Base-by-base conservation (phyloP, 2,329 filamentous ascomycete species). In the Alternaria sp. region DNA sequence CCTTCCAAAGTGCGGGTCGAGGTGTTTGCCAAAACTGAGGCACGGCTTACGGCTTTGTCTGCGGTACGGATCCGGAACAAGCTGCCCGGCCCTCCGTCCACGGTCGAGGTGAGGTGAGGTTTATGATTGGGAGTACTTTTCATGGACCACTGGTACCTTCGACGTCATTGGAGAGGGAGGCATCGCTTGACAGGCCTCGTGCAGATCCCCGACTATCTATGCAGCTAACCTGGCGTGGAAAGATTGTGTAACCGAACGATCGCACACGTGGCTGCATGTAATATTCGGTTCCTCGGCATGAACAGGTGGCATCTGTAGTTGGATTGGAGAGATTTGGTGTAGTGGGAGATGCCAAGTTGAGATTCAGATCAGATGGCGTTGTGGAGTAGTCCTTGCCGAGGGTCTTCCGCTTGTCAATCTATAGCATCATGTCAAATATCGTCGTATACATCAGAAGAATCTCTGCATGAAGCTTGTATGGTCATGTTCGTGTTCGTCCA, bases 191-290 rank as follows among this genome's bases (percentile, higher is more conserved):
- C 49, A 57, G 54, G 54, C 49, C 42, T 53, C 42, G 41, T 55
- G 54, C 55, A 61, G 54, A 61, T 61, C 58, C 44, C 58, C 49
- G 61, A 45, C 60, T 63, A 54, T 51, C 42, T 41, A 61, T 51
- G 42, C 57, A 52, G 56, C 63, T 67, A 67, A 60, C 65, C 61
- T 37, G 51, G 51, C 51, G 34, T 28, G 61, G 58, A 60, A 52
- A 48, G 59, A 61, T 56, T 55, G 61, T 58, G 54, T 52, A 59
- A 56, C 58, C 62, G 61, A 62, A 62, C 55, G 34, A 58, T 62
- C 60, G 41, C 58, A 57, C 63, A 62, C 53, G 61, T 63, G 61
- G 52, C 53, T 51, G 34, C 36, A 29, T 37, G 28, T 54, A 58
- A 58, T 58, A 49, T 37, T 54, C 37, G 14, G 33, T 31, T 24